Conservation (phyloP, 495 filamentous ascomycete genomes). For the Lophium mytilinum region DNA sequence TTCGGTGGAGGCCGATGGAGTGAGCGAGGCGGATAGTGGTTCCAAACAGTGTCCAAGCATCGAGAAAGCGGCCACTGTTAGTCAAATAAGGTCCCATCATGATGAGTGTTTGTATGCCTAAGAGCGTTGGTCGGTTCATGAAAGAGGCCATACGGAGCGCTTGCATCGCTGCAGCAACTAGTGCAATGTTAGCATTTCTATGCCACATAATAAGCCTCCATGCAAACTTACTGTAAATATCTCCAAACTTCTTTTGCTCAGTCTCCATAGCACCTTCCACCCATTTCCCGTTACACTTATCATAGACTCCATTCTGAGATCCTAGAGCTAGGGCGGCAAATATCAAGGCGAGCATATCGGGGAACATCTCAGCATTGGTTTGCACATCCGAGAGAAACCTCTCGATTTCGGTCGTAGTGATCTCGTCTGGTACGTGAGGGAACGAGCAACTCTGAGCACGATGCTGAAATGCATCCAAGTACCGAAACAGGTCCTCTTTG, state of each 20-base stretch:
- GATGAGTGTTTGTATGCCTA: conserved; percentile 32
- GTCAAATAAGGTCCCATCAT: conserved; percentile 36
- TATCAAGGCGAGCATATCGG: conserved; percentile 43
- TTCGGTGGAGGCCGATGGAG: conserved; percentile 37
- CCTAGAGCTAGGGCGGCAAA: conserved; percentile 41
- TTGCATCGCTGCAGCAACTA: conserved; percentile 37
- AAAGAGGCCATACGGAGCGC: conserved; percentile 34
- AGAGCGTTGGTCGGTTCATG: conserved; percentile 32
- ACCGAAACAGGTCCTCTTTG: conserved; percentile 31
- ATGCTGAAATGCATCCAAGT: conserved; percentile 37
- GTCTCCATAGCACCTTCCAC: conserved; percentile 31
- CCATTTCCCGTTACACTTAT: conserved; percentile 38
- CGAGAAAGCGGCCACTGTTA: conserved; percentile 35
- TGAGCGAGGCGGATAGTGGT: conserved; percentile 34
- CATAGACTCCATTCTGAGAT: conserved; percentile 37
- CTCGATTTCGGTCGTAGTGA: conserved; percentile 36
- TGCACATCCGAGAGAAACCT: conserved; percentile 35
- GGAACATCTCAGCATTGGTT: conserved; percentile 35
- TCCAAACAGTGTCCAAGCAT: conserved; percentile 36
- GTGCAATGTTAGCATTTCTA: background rate
- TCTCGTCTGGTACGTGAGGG: conserved; percentile 38
- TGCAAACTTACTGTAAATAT: conserved; percentile 36
- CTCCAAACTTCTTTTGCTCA: conserved; percentile 29
- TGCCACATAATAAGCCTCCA: background rate
- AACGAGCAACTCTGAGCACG: conserved; percentile 38